phyloP scores from a whole-genome alignment of 2,329 filamentous ascomycete genomes.

The Aspergillus thermomutatus region DNA sequence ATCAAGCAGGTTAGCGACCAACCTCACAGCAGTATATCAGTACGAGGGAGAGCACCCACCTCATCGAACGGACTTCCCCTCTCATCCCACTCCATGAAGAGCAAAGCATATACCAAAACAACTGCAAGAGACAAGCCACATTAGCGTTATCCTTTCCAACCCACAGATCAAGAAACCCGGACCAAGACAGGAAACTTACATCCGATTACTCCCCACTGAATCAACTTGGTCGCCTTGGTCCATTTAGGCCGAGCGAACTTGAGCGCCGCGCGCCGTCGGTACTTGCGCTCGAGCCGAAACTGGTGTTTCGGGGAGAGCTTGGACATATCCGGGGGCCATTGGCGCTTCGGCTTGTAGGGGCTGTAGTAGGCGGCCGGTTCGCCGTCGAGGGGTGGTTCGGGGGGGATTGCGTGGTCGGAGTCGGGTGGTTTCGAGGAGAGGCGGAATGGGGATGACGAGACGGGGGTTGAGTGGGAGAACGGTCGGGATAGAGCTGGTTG shows the following conservation, averaged over 20 bases:
- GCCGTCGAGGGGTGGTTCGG: slow-evolving; percentile 4
- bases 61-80: slow-evolving; percentile 39
- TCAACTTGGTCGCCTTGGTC: slow-evolving; percentile 56
- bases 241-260: slow-evolving; percentile 60
- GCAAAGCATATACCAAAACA: slow-evolving; percentile 40
- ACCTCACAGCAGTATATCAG: neutral
- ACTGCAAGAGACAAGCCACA: slow-evolving; percentile 23
- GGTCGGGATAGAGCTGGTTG: neutral
- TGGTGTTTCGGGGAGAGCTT: slow-evolving; percentile 63
- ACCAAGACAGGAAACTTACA: slow-evolving; percentile 38
- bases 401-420: slow-evolving; percentile 7
- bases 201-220: slow-evolving; percentile 53
- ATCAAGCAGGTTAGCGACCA: slow-evolving; percentile 2
- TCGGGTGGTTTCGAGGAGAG: slow-evolving; percentile 13
- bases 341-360: slow-evolving; percentile 57
- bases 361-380: slow-evolving; percentile 45
- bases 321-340: slow-evolving; percentile 64
- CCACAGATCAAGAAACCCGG: neutral
- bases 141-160: slow-evolving; percentile 6
- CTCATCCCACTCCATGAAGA: slow-evolving; percentile 46
- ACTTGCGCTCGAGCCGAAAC: slow-evolving; percentile 65
- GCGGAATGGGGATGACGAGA: slow-evolving; percentile 14
- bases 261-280: slow-evolving; percentile 58
- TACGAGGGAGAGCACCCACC: slow-evolving; percentile 25
- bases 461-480: slow-evolving; percentile 5